phyloP scores from a whole-genome alignment of 176 grass and related monocot species.

The Avena sativa region DNA sequence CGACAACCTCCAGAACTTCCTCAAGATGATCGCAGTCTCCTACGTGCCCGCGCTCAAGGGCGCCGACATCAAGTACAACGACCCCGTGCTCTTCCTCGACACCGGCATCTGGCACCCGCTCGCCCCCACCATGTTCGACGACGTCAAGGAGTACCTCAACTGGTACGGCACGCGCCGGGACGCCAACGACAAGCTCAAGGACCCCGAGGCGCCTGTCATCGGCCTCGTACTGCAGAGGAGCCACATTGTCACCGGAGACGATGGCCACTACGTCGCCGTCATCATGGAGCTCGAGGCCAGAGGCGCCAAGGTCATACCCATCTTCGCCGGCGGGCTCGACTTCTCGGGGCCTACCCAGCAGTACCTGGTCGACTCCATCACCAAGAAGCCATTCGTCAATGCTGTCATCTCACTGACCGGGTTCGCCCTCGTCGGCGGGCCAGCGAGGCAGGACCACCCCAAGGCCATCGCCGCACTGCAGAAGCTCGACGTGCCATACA shows the following conservation, averaged over 20 bases:
- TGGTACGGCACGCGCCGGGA: constrained; percentile 91
- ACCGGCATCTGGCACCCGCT: constrained; percentile 96
- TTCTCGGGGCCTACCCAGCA: constrained; percentile 70
- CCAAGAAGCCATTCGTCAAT: constrained; percentile 78
- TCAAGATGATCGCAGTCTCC: constrained; percentile 92
- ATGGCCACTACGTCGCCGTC: constrained; percentile 93
- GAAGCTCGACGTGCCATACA: constrained; percentile 98
- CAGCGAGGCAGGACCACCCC: constrained; percentile 96
- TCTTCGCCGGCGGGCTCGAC: constrained; percentile 92
- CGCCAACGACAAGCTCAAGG: constrained; percentile 58
- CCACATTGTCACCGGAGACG: constrained; percentile 97
- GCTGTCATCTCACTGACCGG: constrained; percentile 93
- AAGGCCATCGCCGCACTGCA: constrained; percentile 80
- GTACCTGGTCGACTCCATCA: constrained; percentile 76
- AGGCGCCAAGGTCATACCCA: constrained; percentile 88
- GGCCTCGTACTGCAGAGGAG: constrained; percentile 91
- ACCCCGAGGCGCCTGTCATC: constrained; percentile 65
- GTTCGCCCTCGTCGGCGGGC: constrained; percentile 94
- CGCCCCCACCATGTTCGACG: constrained; percentile 89
- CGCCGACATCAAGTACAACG: constrained; percentile 72
- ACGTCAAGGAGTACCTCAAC: constrained; percentile 98
- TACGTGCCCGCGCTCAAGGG: constrained; percentile 74
- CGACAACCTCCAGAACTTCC: constrained; percentile 94
- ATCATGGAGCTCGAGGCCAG: constrained; percentile 98
- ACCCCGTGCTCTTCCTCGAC: constrained; percentile 93